Base-by-base conservation (phyloP, 768 basidiomycete genomes). In the Pholiota microspora region DNA sequence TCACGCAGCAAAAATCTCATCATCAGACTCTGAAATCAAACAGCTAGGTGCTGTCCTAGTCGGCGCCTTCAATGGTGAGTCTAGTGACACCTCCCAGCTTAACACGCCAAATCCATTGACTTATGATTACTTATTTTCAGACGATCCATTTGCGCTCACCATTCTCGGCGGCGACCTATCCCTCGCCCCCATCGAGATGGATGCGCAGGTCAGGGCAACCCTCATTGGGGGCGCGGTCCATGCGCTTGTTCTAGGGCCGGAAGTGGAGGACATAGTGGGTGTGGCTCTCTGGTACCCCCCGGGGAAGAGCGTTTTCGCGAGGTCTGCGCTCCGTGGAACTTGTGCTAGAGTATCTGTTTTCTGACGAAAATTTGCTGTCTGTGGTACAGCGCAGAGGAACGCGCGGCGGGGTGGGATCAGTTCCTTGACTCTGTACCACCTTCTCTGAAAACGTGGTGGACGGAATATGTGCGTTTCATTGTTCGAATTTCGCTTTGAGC, bases 261-360 rank as follows among this genome's bases (percentile, higher is more conserved):
- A 53, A 3, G 31, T 53, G 0, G 50, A 53, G 4, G 65, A 70
- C 23, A 67, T 71, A 24, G 59, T 71, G 9, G 68, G 69, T n/a
- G 67, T 62, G 6, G 66, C 69, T 8, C 15, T 67, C 10, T 71
- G 69, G 69, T 69, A 63, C 56, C 66, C 68, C 0, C 72, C 70
- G 4, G 69, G 70, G 1, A 58, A 61, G 45, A 55, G 54, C 13
- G 45, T 58, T 15, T 58, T 64, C 27, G 49, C 61, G 2, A 70
- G 64, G 68, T 69, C 6, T 12, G 48, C 18, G 65, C 54, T 27
- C 21, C n/a, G n/a, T n/a, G n/a, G n/a, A n/a, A n/a, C n/a, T n/a
- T n/a, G n/a, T n/a, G n/a, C n/a, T n/a, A n/a, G n/a, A n/a, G n/a
- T n/a, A n/a, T n/a, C n/a, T n/a, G n/a, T n/a, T n/a, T n/a, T n/a